Evolutionary conservation across 768 basidiomycete genomes (phyloP), one percentile per base, ranked within the genome.

Genomic region (Udeniomyces megalosporus): DNA sequence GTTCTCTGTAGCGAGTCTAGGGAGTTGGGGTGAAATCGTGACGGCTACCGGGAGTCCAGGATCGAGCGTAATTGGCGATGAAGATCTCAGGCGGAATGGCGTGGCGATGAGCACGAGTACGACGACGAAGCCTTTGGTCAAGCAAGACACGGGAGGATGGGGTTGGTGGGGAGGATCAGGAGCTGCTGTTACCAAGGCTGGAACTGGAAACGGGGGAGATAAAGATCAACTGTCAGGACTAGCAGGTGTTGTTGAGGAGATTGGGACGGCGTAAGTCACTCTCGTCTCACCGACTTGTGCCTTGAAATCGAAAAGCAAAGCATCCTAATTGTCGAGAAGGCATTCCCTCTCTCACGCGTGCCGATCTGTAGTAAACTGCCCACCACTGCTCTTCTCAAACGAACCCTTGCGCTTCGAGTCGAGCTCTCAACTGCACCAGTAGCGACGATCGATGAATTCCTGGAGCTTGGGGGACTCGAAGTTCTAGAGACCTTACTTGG

Each of bases 341-440:
- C 24, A 29, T 62, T 22, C 49, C 24, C 38, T 17, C 8, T 17
- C 38, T 42, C 38, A 8, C 17, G 38, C 38, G 15, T 20, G 12
- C 22, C 4, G 38, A 6, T 32, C 31, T n/a, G 22, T 44, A 70
- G 69, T 54, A 86, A 78, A 67, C 67, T 77, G 4, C 74, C 76
- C 10, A 82, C 84, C 67, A 73, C 78, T 44, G 82, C 80, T 68
- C 77, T 90, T 29, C 77, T 80, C 55, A 89, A 86, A 69, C 82
- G 86, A 68, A 75, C 95, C 2, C 84, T 89, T 47, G 82, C 84
- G 1, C 76, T 96, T 20, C 82, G 90, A 2, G 85, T 91, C 0
- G 85, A 88, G 68, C 76, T 95, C 1, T 87, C 89, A 2, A 91
- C 89, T 0, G 86, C 85, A 0, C 83, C 82, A 62, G 64, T 91